Conservation (phyloP, 148 eudicot genomes). For the Pharnaceum exiguum region DNA sequence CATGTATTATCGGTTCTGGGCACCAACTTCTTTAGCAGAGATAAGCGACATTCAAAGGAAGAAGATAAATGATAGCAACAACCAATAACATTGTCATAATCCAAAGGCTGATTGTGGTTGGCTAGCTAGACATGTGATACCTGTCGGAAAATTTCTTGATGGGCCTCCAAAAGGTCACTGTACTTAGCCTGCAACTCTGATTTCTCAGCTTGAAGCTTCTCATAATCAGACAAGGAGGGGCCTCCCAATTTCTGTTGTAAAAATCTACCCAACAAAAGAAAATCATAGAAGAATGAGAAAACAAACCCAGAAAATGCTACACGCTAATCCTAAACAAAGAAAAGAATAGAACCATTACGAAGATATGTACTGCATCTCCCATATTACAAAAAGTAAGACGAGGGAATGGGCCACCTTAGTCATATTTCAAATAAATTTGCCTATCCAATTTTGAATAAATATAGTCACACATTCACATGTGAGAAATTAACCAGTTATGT, state of each 20-base stretch:
- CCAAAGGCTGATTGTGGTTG: too few species aligned
- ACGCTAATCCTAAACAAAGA: neutral
- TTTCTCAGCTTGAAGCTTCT: conserved; percentile 72
- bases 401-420: neutral
- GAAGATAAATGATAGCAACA: too few species aligned
- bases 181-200: conserved; percentile 56
- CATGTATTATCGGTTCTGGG: too few species aligned
- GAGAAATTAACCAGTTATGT: too few species aligned
- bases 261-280: conserved; percentile 44
- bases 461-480: too few species aligned
- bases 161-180: conserved; percentile 56
- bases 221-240: conserved; percentile 62
- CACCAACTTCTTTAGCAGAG: too few species aligned
- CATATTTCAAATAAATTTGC: too few species aligned
- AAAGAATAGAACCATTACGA: neutral
- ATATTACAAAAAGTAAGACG: neutral
- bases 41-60: too few species aligned
- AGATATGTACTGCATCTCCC: neutral
- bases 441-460: too few species aligned
- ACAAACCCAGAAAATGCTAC: neutral
- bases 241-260: conserved; percentile 92
- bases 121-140: conserved; percentile 30
- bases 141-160: conserved; percentile 72
- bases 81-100: too few species aligned
- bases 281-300: neutral